Conservation (phyloP, 306 rosid species). For the Heteromeles arbutifolia region DNA sequence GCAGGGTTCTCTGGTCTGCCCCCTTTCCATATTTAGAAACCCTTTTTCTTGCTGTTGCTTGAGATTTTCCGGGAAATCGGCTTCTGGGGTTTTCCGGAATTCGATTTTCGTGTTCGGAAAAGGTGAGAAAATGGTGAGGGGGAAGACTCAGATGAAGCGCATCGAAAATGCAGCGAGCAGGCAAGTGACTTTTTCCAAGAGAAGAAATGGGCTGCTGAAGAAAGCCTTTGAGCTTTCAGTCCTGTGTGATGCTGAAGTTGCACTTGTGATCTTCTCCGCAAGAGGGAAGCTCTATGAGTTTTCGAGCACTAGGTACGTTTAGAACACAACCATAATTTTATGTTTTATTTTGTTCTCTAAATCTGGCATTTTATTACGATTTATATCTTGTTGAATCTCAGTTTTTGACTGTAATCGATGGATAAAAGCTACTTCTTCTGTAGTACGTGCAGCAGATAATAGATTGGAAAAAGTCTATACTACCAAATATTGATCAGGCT, state of each 20-base stretch:
- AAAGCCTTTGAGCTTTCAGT: constrained; percentile 92
- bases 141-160: constrained; percentile 88
- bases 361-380: too few relatives aligned
- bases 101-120: background rate
- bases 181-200: constrained; percentile 87
- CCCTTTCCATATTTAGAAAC: constrained; percentile 27
- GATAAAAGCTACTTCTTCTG: background rate
- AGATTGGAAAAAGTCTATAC: background rate
- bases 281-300: constrained; percentile 90
- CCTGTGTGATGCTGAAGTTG: constrained; percentile 94
- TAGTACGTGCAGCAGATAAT: background rate
- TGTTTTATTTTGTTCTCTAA: background rate
- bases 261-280: constrained; percentile 73
- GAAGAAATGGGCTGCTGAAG: constrained; percentile 82
- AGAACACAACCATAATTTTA: background rate
- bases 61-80: background rate
- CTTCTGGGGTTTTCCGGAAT: background rate
- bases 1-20: constrained; percentile 5
- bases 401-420: background rate
- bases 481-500: background rate
- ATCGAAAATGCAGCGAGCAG: constrained; percentile 81
- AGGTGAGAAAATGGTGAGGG: constrained; percentile 62
- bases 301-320: constrained; percentile 61
- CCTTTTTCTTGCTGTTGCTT: background rate
- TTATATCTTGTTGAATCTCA: background rate